Conservation (phyloP, 768 basidiomycete genomes). For the Tulasnella sp. region DNA sequence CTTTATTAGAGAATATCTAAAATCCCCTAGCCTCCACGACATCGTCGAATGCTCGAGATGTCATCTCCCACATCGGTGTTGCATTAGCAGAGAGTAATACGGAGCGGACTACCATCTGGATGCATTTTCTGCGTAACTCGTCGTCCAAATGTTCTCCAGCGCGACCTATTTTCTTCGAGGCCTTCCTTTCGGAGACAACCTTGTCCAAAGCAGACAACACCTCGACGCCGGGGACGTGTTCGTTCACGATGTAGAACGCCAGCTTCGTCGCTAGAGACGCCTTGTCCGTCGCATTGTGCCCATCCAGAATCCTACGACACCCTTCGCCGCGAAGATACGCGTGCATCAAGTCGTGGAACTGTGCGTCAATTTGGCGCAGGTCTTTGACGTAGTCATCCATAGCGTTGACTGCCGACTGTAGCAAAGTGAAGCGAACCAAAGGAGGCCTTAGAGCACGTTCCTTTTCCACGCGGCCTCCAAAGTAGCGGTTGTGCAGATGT, state of each 20-base stretch:
- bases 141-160: background rate
- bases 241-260: constrained; percentile 17
- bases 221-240: constrained; percentile 5
- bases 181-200: background rate
- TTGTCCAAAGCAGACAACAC: constrained; percentile 6
- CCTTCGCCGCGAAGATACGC: constrained; percentile 19
- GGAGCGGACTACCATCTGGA: constrained; percentile 9
- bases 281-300: background rate
- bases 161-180: background rate
- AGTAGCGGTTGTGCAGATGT: constrained; percentile 58
- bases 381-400: constrained; percentile 11
- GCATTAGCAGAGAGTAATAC: background rate
- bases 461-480: constrained; percentile 58
- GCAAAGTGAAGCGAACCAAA: constrained; percentile 37
- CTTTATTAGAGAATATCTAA: background rate
- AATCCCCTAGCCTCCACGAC: background rate
- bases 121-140: background rate
- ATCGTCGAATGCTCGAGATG: constrained; percentile 5
- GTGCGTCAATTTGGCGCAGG: constrained; percentile 14
- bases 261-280: constrained; percentile 5
- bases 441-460: constrained; percentile 42
- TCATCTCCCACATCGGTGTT: background rate
- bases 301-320: background rate
- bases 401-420: constrained; percentile 18
- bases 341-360: constrained; percentile 13